A percentile compares a stretch with the other conserved stretches of the same genome.
phyloP scores from a whole-genome alignment of 1,284 basidiomycete species.

The Microstroma glucosiphilum region DNA sequence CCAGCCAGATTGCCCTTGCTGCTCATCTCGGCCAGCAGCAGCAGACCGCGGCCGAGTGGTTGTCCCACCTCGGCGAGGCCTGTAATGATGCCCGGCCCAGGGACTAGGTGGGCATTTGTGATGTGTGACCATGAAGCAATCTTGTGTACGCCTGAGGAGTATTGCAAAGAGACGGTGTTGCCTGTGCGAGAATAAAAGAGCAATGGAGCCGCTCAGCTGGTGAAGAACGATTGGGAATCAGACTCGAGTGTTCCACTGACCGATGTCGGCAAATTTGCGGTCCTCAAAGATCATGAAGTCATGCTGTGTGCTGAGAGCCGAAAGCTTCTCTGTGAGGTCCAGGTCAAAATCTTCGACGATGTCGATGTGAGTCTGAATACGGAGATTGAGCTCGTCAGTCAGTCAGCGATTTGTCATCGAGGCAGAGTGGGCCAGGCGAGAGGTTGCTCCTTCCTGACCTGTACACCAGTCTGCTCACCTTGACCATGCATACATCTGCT shows the following conservation, averaged over 20 bases:
- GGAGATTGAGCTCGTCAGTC: background rate
- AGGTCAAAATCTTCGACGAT: slow-evolving; percentile 31
- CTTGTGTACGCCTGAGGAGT: slow-evolving; percentile 84
- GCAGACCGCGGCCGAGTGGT: slow-evolving; percentile 74
- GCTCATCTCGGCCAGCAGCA: slow-evolving; percentile 95
- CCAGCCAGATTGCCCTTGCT: slow-evolving; percentile 78
- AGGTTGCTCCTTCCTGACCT: background rate
- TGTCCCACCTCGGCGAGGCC: slow-evolving; percentile 80
- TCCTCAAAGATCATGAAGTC: slow-evolving; percentile 98
- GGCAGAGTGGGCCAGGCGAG: background rate
- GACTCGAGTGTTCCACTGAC: slow-evolving; percentile 53
- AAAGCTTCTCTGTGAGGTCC: slow-evolving; percentile 64
- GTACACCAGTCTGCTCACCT: slow-evolving; percentile 53
- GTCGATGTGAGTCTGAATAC: slow-evolving; percentile 72
- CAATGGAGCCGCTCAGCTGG: background rate
- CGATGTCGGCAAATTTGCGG: slow-evolving; percentile 98
- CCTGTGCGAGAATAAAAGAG: slow-evolving; percentile 56
- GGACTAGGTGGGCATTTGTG: slow-evolving; percentile 88
- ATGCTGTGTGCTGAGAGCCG: slow-evolving; percentile 68
- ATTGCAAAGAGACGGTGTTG: slow-evolving; percentile 92
- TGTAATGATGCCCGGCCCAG: slow-evolving; percentile 84
- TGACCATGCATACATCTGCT: slow-evolving; percentile 83
- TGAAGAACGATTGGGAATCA: background rate
- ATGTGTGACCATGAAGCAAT: slow-evolving; percentile 95
- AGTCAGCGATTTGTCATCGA: background rate